Evolutionary conservation across 2,329 filamentous ascomycete genomes (phyloP).

Genomic region (Cucurbitaria berberidis): DNA sequence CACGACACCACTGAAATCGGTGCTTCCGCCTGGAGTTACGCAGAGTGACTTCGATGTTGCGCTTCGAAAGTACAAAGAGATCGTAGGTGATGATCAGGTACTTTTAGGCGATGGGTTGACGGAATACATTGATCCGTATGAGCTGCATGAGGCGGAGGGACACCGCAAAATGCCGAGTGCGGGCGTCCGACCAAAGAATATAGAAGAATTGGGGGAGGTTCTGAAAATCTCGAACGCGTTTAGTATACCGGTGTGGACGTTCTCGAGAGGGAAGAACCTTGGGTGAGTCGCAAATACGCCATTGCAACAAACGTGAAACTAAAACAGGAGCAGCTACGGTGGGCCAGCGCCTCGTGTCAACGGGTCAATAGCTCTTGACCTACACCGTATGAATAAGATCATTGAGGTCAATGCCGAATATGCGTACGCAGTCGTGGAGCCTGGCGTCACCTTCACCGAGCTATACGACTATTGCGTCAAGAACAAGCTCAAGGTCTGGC

Average conservation of each 20-base stretch:
- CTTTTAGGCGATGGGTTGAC: slow-evolving; percentile 48
- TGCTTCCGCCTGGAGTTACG: slow-evolving; percentile 52
- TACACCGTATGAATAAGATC: slow-evolving; percentile 53
- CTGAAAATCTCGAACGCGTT: slow-evolving; percentile 35
- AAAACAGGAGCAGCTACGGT: slow-evolving; percentile 27
- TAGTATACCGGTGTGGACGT: slow-evolving; percentile 40
- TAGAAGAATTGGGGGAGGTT: slow-evolving; percentile 30
- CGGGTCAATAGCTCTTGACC: slow-evolving; percentile 43
- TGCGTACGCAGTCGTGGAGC: slow-evolving; percentile 55
- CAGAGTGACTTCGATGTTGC: slow-evolving; percentile 49
- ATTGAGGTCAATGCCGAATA: slow-evolving; percentile 54
- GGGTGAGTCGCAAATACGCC: slow-evolving; percentile 36
- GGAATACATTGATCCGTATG: slow-evolving; percentile 58
- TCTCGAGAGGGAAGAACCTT: slow-evolving; percentile 42
- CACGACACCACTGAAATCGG: slow-evolving; percentile 43
- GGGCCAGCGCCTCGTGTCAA: slow-evolving; percentile 45
- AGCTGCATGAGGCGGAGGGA: slow-evolving; percentile 51
- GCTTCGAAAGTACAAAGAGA: slow-evolving; percentile 42
- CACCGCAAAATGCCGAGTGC: slow-evolving; percentile 53
- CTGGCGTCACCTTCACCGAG: slow-evolving; percentile 36
- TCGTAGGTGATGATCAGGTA: slow-evolving; percentile 50
- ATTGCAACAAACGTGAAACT: background rate
- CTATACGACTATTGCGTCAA: slow-evolving; percentile 41
- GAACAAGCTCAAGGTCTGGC: slow-evolving; percentile 42
- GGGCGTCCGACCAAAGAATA: slow-evolving; percentile 48